Percentiles rank a stretch among this genome's conserved stretches.
phyloP scores from a whole-genome alignment of 805 yeast species.

The Metschnikowia borealis region DNA sequence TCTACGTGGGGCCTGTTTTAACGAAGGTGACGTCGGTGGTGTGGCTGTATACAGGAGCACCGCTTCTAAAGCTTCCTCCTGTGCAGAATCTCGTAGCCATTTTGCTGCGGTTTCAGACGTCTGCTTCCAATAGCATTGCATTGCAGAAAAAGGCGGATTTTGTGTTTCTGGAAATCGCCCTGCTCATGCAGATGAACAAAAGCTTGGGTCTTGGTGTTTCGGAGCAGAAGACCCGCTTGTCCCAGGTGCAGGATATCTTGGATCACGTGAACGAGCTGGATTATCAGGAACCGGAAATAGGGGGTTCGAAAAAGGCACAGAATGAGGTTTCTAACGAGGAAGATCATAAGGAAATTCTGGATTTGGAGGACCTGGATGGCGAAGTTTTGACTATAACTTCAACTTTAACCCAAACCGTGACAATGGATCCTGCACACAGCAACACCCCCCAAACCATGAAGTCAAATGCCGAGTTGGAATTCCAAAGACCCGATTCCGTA shows the following conservation, averaged over 20 bases:
- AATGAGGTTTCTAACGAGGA: background rate
- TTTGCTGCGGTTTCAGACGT: constrained; percentile 5
- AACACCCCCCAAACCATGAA: too few relatives aligned
- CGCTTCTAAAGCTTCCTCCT: background rate
- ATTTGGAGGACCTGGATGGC: background rate
- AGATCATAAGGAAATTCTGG: background rate
- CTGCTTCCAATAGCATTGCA: constrained; percentile 4
- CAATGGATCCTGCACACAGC: background rate
- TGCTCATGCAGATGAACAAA: constrained; percentile 5
- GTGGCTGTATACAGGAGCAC: background rate
- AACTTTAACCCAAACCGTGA: constrained; percentile 12
- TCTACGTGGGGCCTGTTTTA: constrained; percentile 1
- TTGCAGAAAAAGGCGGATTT: constrained; percentile 16
- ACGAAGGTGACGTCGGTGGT: background rate
- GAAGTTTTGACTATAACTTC: background rate
- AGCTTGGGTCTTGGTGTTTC: background rate
- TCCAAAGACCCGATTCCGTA: background rate
- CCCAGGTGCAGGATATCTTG: constrained; percentile 7
- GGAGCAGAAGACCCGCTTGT: constrained; percentile 3
- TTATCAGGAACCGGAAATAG: background rate
- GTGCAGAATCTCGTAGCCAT: background rate
- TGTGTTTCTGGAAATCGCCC: constrained; percentile 10
- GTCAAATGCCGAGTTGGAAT: too few relatives aligned
- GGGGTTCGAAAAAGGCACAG: background rate
- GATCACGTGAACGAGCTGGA: constrained; percentile 6